These are phyloP conservation scores for Metschnikowia lachancei DNA, from an alignment of 805 yeast species.

Conservation along the genomic window DNA sequence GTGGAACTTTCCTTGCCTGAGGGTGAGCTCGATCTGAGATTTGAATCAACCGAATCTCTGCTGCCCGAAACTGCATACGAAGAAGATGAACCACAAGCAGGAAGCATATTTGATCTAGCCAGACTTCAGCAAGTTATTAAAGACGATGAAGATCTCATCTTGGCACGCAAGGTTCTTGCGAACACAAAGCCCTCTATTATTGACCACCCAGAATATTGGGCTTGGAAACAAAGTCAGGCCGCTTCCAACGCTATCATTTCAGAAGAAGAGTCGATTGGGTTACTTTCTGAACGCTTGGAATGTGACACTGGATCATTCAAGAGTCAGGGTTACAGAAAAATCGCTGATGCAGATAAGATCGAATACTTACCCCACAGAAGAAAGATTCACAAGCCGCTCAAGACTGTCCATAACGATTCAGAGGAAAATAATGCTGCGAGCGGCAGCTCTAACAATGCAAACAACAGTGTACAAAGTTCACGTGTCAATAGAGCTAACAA, in stretches of 20 bases:
- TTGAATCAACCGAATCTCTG: conserved; percentile 48
- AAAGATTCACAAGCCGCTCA: conserved; percentile 63
- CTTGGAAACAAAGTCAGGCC: conserved; percentile 54
- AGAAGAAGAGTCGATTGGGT: conserved; percentile 30
- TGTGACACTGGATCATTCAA: conserved; percentile 60
- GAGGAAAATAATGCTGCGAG: conserved; percentile 33
- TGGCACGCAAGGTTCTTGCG: conserved; percentile 47
- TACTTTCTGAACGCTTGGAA: conserved; percentile 32
- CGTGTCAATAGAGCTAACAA: conserved; percentile 84
- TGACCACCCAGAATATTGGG: conserved; percentile 55
- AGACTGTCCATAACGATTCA: conserved; percentile 66
- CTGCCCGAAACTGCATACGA: conserved; percentile 56
- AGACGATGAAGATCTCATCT: conserved; percentile 70
- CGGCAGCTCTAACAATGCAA: conserved; percentile 9
- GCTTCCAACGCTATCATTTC: conserved; percentile 21
- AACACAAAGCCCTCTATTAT: conserved; percentile 23
- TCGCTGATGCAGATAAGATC: conserved; percentile 68
- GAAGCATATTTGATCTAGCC: conserved; percentile 40
- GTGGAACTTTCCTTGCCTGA: conserved; percentile 24
- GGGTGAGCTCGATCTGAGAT: conserved; percentile 36
- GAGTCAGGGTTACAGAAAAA: conserved; percentile 70
- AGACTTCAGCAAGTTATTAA: conserved; percentile 53
- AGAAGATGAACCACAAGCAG: conserved; percentile 34
- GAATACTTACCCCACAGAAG: conserved; percentile 83
- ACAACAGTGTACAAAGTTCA: conserved; percentile 57